Base-by-base conservation (phyloP, 345 rosid genomes). In the Excoecaria agallocha region DNA sequence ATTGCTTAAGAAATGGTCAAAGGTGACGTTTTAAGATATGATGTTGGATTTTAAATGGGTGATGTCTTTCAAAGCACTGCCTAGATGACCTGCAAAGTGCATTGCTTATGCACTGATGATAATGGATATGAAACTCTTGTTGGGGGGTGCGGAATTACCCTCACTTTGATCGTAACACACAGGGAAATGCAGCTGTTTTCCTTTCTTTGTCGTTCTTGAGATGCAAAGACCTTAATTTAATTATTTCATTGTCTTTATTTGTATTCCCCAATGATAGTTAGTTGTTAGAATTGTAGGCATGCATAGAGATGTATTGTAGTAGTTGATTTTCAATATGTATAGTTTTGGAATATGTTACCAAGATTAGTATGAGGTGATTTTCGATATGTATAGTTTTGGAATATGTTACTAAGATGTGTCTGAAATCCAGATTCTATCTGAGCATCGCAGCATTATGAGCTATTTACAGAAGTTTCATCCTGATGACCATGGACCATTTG, bases 401-500 rank as follows among this genome's bases (percentile, higher is more conserved):
- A n/a, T n/a, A n/a, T n/a, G n/a, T n/a, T n/a, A n/a, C n/a, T n/a
- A n/a, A n/a, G n/a, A n/a, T 20, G 54, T 65, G 72, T 59, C 72
- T 59, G 49, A 62, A 74, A 12, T 81, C 66, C 86, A 95, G 99
- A 93, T 95, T 79, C 90, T 93, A 45, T 91, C 95, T 38, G 99
- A 95, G 83, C 91, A 95, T 81, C 88, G 98, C 60, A 95, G 98
- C 82, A 93, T 95, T 69, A 86, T 81, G 82, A 95, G 94, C 79
- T 90, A 91, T 81, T 86, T 95, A 75, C 98, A 93, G 83, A 93
- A 93, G 86, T 93, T 95, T 79, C 99, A 93, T 84, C 91, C 93
- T 60, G 98, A 95, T 84, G 99, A 95, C 51, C 96, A 91, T 63
- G 98, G 92, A 9, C 97, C 97, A 65, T 95, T 93, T 51, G 98